phyloP scores from a whole-genome alignment of 2,329 filamentous ascomycete species.

The Ilyonectria robusta region DNA sequence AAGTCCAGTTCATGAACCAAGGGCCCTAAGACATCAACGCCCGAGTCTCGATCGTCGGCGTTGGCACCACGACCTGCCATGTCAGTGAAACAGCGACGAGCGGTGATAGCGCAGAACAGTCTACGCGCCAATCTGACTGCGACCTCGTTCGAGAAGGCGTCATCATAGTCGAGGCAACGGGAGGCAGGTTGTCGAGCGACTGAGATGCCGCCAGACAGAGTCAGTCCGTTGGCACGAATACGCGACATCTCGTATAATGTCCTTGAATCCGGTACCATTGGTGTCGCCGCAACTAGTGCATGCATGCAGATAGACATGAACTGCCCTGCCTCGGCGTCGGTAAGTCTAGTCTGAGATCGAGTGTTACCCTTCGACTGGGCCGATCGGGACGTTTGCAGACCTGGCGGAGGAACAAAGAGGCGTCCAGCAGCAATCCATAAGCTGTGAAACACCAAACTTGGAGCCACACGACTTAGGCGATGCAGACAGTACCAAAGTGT shows the following conservation, averaged over 20 bases:
- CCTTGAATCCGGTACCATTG: conserved; percentile 62
- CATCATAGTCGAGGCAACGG: conserved; percentile 73
- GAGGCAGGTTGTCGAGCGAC: conserved; percentile 62
- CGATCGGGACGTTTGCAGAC: conserved; percentile 54
- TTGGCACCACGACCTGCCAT: conserved; percentile 56
- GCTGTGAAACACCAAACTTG: conserved; percentile 73
- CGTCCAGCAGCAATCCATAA: conserved; percentile 73
- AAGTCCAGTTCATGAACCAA: conserved; percentile 69
- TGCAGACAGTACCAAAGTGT: conserved; percentile 75
- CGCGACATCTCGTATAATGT: conserved; percentile 73
- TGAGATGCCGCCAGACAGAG: conserved; percentile 62
- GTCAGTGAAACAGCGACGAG: conserved; percentile 65
- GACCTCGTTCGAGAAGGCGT: conserved; percentile 73
- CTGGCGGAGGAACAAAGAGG: conserved; percentile 69
- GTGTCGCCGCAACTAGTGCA: conserved; percentile 71
- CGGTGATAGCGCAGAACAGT: conserved; percentile 70
- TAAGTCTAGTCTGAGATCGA: conserved; percentile 54
- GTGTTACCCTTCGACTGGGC: conserved; percentile 52
- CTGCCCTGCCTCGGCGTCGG: conserved; percentile 65
- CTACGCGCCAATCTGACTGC: conserved; percentile 71
- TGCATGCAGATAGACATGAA: conserved; percentile 74
- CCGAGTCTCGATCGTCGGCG: conserved; percentile 48
- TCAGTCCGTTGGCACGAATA: conserved; percentile 68
- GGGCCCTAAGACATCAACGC: conserved; percentile 62
- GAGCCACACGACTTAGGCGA: conserved; percentile 69